Evolutionary conservation across 768 basidiomycete species (phyloP).

Genomic region (Rhizopogon vesiculosus): DNA sequence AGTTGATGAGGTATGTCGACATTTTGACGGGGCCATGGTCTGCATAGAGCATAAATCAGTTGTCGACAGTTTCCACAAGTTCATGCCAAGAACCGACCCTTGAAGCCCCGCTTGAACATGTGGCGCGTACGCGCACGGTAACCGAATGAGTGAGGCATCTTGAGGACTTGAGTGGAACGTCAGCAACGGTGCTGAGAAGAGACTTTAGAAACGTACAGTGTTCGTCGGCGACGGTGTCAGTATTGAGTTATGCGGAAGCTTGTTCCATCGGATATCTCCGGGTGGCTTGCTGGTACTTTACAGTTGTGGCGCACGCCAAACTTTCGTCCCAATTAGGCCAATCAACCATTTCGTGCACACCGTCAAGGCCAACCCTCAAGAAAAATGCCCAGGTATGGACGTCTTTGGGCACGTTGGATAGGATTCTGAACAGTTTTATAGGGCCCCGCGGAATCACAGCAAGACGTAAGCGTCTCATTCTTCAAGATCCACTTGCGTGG

Average conservation of each 20-base stretch:
- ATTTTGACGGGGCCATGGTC: slow-evolving; percentile 88
- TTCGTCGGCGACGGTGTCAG: slow-evolving; percentile 44
- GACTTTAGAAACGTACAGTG: slow-evolving; percentile 35
- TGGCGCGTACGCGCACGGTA: slow-evolving; percentile 99
- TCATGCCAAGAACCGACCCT: slow-evolving; percentile 54
- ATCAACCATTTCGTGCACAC: slow-evolving; percentile 18
- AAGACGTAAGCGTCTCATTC: slow-evolving; percentile 78
- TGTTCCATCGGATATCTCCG: slow-evolving; percentile 47
- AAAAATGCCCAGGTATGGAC: slow-evolving; percentile 81
- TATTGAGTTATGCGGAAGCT: slow-evolving; percentile 33
- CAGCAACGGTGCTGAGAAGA: slow-evolving; percentile 11
- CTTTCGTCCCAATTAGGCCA: slow-evolving; percentile 34
- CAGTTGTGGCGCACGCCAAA: slow-evolving; percentile 48
- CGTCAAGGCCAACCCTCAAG: slow-evolving; percentile 44
- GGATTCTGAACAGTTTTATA: slow-evolving; percentile 36
- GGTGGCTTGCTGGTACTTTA: slow-evolving; percentile 65
- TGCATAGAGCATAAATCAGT: slow-evolving; percentile 24
- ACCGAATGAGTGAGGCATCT: slow-evolving; percentile 99
- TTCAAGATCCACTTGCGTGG: slow-evolving; percentile 70
- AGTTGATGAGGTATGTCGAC: slow-evolving; percentile 91
- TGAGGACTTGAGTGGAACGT: slow-evolving; percentile 41
- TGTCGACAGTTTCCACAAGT: slow-evolving; percentile 4
- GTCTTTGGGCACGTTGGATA: slow-evolving; percentile 10
- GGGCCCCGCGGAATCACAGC: slow-evolving; percentile 89
- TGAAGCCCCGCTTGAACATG: slow-evolving; percentile 99